Base-by-base conservation (phyloP, 139 green algal species). In the Tetradesmus obliquus region DNA sequence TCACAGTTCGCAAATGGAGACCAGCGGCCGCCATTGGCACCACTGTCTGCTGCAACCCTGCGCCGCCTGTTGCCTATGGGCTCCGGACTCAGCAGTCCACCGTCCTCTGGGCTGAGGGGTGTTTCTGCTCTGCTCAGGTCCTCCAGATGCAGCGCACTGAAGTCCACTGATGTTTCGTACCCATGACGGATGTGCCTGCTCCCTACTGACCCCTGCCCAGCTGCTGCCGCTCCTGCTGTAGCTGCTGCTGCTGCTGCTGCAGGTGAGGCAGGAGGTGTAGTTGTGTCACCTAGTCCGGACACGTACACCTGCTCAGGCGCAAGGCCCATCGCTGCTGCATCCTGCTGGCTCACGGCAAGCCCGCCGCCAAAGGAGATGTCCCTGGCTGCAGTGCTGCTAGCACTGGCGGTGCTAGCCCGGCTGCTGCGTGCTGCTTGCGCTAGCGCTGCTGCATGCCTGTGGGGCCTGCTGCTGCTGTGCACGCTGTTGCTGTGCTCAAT, bases 1-100 rank as follows among this genome's bases (percentile, higher is more conserved):
- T 60, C 82, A 2, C 24, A 85, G 20, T 15, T 72, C 82, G 81
- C 89, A 89, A 92, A 92, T 1, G 90, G 72, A 7, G 83, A 81
- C 69, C 84, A 88, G 8, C 55, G 66, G 54, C 62, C 53, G 80
- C 9, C 83, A 13, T 6, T 45, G 17, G 45, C 53, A 84, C n/a
- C 66, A 12, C 69, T 82, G 76, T 3, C 1, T 76, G 54, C 55
- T 53, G 32, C 17, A 51, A 22, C 5, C 51, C 54, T 62, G 45
- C n/a, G 12, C 85, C 6, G 13, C 22, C 82, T 22, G 19, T 24
- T 22, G n/a, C 45, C 20, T 10, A 51, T 32, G 22, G 54, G 90
- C 79, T 55, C 32, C 5, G 88, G 79, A 17, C 76, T 81, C 76
- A 45, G 13, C 62, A 32, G 45, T 19, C 88, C 72, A 17, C 71